A percentile compares a stretch with the other conserved stretches of the same genome.
phyloP scores from a whole-genome alignment of 148 eudicot species.

The Fallopia convolvulus region DNA sequence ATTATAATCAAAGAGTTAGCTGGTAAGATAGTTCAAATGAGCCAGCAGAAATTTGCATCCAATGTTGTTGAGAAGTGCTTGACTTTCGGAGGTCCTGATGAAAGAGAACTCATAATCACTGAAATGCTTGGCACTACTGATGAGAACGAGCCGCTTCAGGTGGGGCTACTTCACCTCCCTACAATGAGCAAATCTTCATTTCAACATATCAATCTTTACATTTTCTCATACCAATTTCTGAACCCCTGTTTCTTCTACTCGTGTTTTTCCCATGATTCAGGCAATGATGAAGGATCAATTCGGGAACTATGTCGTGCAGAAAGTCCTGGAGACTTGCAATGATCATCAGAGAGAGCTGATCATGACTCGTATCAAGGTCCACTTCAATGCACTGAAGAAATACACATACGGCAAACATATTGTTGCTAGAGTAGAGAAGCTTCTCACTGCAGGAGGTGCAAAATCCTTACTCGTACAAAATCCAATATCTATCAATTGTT shows the following conservation, averaged over 20 bases:
- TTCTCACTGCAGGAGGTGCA: conserved; percentile 11
- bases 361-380: conserved; percentile 10
- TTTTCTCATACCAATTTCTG: not conserved
- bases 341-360: conserved; percentile 10
- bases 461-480: not conserved
- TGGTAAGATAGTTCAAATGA: conserved; percentile 14
- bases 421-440: conserved; percentile 13
- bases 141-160: conserved; percentile 14
- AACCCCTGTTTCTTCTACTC: not conserved
- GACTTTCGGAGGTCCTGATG: conserved; percentile 10
- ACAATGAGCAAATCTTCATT: not conserved
- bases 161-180: not conserved
- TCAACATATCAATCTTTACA: not conserved
- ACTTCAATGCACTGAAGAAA: conserved; percentile 11
- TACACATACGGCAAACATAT: conserved; percentile 11
- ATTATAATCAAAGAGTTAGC: conserved; percentile 7
- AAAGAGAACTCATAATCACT: not conserved
- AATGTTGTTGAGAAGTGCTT: conserved; percentile 13
- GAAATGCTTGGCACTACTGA: conserved; percentile 13
- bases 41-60: conserved; percentile 15
- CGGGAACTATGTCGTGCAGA: conserved; percentile 13
- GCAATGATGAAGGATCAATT: conserved; percentile 14
- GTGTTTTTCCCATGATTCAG: not conserved
- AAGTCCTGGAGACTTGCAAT: conserved; percentile 7
- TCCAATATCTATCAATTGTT: not conserved